Evolutionary conservation across 805 yeast species (phyloP), one percentile per base, ranked within the genome.

Genomic region (Ogataea siamensis): DNA sequence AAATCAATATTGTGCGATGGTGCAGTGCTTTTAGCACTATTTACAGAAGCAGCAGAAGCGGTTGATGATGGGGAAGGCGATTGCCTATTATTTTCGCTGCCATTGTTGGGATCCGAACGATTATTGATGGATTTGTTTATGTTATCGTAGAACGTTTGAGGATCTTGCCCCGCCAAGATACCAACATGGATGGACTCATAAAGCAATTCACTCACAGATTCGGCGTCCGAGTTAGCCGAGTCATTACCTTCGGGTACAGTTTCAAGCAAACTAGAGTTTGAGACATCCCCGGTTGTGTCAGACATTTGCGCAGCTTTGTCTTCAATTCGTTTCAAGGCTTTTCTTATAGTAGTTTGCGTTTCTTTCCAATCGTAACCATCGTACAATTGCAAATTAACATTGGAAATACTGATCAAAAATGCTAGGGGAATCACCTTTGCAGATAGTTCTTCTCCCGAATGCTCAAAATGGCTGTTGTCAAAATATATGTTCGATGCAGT

Each of bases 291-390:
- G 22, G 6, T 22, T 22, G 10, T 12, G n/a, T 14, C 18, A 5
- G 11, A 16, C 15, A 17, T 10, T 11, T 16, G 25, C 14, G 34
- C 37, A 5, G 73, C 80, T 28, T 65, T 68, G 5, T 60, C 65
- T 47, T 82, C 87, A 6, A 87, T 74, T 8, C 74, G 63, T 37
- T 73, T 73, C 0, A 89, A 80, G 0, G 86, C 83, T n/a, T 71
- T 73, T 8, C 68, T 65, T 19, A 93, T 80, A 0, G 80, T 68
- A 16, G 67, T 68, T 40, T 95, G 71, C 0, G 98, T 87, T 28
- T 76, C 75, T 39, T 73, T 74, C 94, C 97, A 88, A 51, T 93
- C 98, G 55, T 81, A 93, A 0, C 99, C 99, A 63, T 93, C 99
- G 57, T 74, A 80, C 13, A 91, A 61, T 34, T 68, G 74, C 2